Conservation (phyloP, 1,139 yeast genomes). For the Blastobotrys proliferans region DNA sequence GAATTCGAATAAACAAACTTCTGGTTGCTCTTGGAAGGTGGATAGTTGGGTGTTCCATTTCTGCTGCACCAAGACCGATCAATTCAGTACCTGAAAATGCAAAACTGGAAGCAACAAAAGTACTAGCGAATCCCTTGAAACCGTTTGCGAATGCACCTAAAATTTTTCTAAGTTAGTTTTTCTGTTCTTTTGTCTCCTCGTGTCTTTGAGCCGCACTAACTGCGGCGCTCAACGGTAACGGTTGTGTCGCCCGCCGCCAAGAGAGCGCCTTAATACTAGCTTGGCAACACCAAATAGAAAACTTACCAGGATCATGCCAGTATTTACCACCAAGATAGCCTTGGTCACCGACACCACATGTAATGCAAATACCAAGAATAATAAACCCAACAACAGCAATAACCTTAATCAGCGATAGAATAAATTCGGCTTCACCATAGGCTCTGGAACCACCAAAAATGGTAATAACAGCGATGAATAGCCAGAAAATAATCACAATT, state of each 20-base stretch:
- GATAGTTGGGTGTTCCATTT: slow-evolving; percentile 66
- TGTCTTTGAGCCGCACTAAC: too few species aligned
- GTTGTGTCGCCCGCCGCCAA: too few species aligned
- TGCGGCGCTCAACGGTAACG: too few species aligned
- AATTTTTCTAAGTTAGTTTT: too few species aligned
- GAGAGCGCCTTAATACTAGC: too few species aligned
- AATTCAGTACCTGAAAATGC: slow-evolving; percentile 81
- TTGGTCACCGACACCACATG: slow-evolving; percentile 55
- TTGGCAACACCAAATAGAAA: too few species aligned
- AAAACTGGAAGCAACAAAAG: slow-evolving; percentile 35
- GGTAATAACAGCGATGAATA: slow-evolving; percentile 52
- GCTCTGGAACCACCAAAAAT: slow-evolving; percentile 71
- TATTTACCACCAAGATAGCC: slow-evolving; percentile 56
- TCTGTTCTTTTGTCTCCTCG: too few species aligned
- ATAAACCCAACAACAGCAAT: slow-evolving; percentile 61
- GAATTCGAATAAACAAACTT: slow-evolving; percentile 68
- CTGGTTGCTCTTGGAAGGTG: slow-evolving; percentile 63
- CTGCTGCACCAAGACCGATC: slow-evolving; percentile 80
- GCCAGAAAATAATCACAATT: slow-evolving; percentile 61
- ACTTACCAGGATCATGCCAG: slow-evolving; percentile 65
- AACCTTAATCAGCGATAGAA: slow-evolving; percentile 55
- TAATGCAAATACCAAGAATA: slow-evolving; percentile 53
- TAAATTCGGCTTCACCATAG: slow-evolving; percentile 70
- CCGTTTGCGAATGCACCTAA: slow-evolving; percentile 59
- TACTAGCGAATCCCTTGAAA: slow-evolving; percentile 54